Evolutionary conservation across 2,329 filamentous ascomycete species (phyloP).

Genomic region (Ceratocystis cubensis): DNA sequence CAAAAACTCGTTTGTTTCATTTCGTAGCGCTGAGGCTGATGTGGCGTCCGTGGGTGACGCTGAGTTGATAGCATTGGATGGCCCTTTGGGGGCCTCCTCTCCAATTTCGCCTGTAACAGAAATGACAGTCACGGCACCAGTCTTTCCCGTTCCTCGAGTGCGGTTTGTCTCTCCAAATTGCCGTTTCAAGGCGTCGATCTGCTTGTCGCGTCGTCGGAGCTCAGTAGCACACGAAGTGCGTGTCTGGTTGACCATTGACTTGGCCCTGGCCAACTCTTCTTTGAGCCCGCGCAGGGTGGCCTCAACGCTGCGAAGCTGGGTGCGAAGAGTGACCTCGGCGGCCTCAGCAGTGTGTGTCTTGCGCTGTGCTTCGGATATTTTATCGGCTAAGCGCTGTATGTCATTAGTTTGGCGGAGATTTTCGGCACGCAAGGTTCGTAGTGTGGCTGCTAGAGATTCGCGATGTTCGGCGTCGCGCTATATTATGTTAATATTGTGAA

Average conservation of each 20-base stretch:
- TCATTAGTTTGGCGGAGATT: constrained; percentile 61
- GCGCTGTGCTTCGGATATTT: constrained; percentile 42
- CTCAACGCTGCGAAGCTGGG: constrained; percentile 62
- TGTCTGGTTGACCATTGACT: constrained; percentile 67
- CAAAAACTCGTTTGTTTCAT: constrained; percentile 84
- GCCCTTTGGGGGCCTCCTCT: constrained; percentile 33
- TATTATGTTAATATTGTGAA: constrained; percentile 5
- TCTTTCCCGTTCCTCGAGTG: constrained; percentile 45
- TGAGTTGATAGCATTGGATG: neutral
- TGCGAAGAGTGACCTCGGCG: constrained; percentile 55
- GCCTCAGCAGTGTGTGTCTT: constrained; percentile 50
- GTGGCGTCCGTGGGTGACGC: constrained; percentile 1
- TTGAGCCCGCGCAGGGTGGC: constrained; percentile 61
- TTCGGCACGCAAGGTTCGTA: constrained; percentile 64
- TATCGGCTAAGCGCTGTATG: constrained; percentile 46
- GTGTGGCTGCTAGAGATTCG: constrained; percentile 65
- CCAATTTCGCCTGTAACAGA: constrained; percentile 43
- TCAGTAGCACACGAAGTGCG: constrained; percentile 81
- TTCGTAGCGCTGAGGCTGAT: constrained; percentile 41
- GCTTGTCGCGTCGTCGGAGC: constrained; percentile 75
- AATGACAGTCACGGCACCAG: constrained; percentile 44
- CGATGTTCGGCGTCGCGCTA: constrained; percentile 83
- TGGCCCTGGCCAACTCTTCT: constrained; percentile 70
- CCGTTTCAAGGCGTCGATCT: constrained; percentile 78
- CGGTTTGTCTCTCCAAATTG: constrained; percentile 63